Base-by-base conservation (phyloP, 2,329 filamentous ascomycete species). In the Alternaria brassicae region DNA sequence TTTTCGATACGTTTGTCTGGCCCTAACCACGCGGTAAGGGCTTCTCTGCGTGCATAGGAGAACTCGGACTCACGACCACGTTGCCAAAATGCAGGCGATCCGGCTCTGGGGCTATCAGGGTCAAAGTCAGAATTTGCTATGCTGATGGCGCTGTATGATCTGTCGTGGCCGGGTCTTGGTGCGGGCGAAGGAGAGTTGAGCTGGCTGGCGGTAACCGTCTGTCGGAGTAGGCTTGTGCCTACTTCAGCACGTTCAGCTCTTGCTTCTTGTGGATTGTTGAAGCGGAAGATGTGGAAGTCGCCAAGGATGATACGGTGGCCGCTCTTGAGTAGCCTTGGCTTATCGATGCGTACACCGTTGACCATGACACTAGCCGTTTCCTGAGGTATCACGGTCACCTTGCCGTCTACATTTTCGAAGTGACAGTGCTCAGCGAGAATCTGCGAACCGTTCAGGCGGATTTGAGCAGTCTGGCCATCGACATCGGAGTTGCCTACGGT, bases 301-400 rank as follows among this genome's bases (percentile, higher is more conserved):
- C 95, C 95, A 9, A 99, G 83, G 63, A 99, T 99, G 53, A 99
- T 91, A 62, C 95, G 90, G 76, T 93, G 97, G 6, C 95, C 95
- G 71, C 93, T 97, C 73, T 93, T 90, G 41, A 99, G 83, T 65
- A 93, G 87, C 66, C 90, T 93, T 1, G 93, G 89, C 71, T 93
- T 93, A 53, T 93, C 88, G 53, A 98, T 91, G 17, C 93, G 90
- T 65, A 94, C 87, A 58, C 95, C 95, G 72, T 99, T 99, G 52
- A 99, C 92, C 95, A 99, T 99, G 58, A 99, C 92, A 10, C 93
- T 92, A 1, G 95, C 95, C n/a, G 92, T 92, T 69, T 96, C 92
- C 61, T 86, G 89, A 0, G 95, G 95, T 30, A 96, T 86, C 19
- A 99, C 83, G 0, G 92, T 97, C n/a, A 99, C 95, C 2, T 91